phyloP scores from a whole-genome alignment of 345 rosid species.

The Citrus reticulata region DNA sequence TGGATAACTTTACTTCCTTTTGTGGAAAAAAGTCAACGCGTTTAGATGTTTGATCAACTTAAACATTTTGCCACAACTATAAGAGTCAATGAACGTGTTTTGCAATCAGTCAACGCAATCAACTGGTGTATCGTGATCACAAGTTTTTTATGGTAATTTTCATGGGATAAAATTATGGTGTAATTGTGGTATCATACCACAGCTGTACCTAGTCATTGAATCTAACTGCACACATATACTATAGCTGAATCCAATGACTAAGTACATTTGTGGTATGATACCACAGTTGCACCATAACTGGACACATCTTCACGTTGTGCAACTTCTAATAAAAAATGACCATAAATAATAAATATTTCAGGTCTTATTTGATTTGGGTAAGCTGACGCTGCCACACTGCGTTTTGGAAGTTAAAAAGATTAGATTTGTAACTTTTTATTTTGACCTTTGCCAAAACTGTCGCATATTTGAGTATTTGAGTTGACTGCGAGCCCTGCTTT shows the following conservation, averaged over 20 bases:
- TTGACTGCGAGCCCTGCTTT: too few species aligned
- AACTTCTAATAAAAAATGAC: background rate
- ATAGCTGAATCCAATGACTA: rapidly evolving
- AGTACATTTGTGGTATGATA: too few species aligned
- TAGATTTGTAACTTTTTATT: background rate
- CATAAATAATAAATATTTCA: background rate
- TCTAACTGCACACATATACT: too few species aligned
- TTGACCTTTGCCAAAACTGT: background rate
- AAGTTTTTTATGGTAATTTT: too few species aligned
- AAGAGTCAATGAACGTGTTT: background rate
- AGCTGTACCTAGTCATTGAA: too few species aligned
- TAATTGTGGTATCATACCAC: too few species aligned
- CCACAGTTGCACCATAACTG: too few species aligned
- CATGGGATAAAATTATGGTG: too few species aligned
- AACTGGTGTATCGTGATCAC: background rate
- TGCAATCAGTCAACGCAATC: background rate
- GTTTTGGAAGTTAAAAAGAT: background rate
- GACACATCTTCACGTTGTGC: background rate
- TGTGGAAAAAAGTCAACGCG: background rate
- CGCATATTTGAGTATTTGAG: background rate
- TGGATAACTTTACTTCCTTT: too few species aligned
- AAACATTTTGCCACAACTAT: background rate
- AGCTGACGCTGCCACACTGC: background rate
- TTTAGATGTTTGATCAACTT: background rate
- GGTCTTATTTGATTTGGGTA: background rate